phyloP scores from a whole-genome alignment of 352 stramenopile genomes.

The Globisporangium recalcitrans region DNA sequence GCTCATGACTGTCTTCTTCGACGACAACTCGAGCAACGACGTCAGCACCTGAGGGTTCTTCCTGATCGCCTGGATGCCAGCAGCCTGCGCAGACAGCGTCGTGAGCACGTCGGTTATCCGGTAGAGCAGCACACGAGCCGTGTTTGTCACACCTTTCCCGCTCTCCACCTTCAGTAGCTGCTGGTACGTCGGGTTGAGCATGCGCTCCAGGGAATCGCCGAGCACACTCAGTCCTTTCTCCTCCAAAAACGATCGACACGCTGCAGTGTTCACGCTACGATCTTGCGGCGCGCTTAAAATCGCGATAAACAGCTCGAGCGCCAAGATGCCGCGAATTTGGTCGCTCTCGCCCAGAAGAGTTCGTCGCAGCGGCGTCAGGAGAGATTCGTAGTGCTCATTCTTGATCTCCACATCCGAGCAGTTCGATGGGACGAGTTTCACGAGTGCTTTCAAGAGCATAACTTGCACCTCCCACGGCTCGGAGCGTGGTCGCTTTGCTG shows the following conservation, averaged over 20 bases:
- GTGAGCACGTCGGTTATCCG: constrained; percentile 64
- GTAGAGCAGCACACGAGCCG: constrained; percentile 60
- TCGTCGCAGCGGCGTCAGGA: constrained; percentile 57
- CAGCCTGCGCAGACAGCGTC: constrained; percentile 32
- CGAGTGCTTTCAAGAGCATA: constrained; percentile 69
- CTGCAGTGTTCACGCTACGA: constrained; percentile 41
- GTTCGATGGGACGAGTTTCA: constrained; percentile 49
- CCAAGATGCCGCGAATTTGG: constrained; percentile 69
- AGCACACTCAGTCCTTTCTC: constrained; percentile 46
- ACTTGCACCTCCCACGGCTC: constrained; percentile 79
- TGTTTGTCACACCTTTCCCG: constrained; percentile 25
- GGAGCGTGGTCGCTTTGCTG: constrained; percentile 10
- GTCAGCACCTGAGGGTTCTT: constrained; percentile 56
- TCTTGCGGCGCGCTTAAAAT: constrained; percentile 46
- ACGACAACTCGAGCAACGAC: constrained; percentile 53
- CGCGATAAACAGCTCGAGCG: constrained; percentile 61
- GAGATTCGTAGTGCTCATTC: constrained; percentile 46
- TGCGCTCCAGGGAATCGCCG: constrained; percentile 57
- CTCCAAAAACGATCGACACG: constrained; percentile 54
- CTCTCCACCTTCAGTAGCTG: constrained; percentile 44
- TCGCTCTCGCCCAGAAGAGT: constrained; percentile 67
- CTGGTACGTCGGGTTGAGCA: constrained; percentile 65
- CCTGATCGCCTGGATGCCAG: constrained; percentile 44
- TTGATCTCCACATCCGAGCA: constrained; percentile 53
- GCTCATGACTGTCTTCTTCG: constrained; percentile 47